A percentile compares a stretch with the other conserved stretches of the same genome.
These are phyloP conservation scores for Atkinsonella hypoxylon DNA, from an alignment of 2,329 filamentous ascomycete species.

Conservation along the genomic window DNA sequence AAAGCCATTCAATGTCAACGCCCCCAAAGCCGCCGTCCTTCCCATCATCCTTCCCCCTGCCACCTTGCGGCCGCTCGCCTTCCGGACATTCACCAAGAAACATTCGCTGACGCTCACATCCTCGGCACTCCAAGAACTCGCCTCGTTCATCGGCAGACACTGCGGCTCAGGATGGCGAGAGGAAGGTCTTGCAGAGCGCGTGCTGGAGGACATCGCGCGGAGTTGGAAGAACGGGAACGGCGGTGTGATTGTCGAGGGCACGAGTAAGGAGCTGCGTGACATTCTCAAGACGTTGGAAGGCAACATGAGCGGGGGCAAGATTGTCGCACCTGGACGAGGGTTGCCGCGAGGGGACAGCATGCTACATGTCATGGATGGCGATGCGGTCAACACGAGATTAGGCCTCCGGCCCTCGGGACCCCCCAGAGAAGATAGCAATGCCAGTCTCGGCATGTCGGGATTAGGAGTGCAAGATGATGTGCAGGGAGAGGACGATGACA, in stretches of 20 bases:
- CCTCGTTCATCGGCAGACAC: conserved; percentile 81
- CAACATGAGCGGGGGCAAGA: conserved; percentile 76
- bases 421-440: conserved; percentile 47
- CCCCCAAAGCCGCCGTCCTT: conserved; percentile 54
- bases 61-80: conserved; percentile 79
- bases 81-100: conserved; percentile 94
- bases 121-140: conserved; percentile 71
- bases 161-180: conserved; percentile 96
- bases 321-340: conserved; percentile 39
- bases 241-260: conserved; percentile 82
- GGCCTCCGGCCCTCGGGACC: conserved; percentile 36
- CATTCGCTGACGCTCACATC: conserved; percentile 89
- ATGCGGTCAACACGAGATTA: conserved; percentile 42
- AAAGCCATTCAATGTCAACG: conserved; percentile 44
- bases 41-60: conserved; percentile 82
- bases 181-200: conserved; percentile 82
- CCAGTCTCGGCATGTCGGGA: conserved; percentile 51
- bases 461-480: conserved; percentile 40
- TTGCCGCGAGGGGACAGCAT: conserved; percentile 47
- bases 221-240: conserved; percentile 85
- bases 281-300: conserved; percentile 78
- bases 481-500: conserved; percentile 38
- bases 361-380: conserved; percentile 43
- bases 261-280: conserved; percentile 60
- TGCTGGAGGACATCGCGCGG: conserved; percentile 82